Evolutionary conservation across 2,329 filamentous ascomycete species (phyloP).

Genomic region (Parasarocladium wereldwijsianum): DNA sequence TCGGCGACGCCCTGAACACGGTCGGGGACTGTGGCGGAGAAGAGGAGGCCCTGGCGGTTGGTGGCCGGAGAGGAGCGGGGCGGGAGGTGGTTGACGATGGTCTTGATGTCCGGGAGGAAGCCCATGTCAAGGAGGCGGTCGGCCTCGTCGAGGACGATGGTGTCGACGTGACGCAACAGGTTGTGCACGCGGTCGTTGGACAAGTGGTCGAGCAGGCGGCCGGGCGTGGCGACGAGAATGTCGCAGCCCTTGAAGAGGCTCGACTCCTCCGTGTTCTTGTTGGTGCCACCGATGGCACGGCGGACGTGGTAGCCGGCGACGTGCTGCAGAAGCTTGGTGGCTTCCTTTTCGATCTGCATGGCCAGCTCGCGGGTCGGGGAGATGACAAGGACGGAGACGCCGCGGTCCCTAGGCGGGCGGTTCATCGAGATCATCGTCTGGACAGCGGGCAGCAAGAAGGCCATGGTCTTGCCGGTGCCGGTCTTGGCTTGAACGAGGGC

Average conservation of each 20-base stretch:
- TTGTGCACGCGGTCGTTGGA: conserved; percentile 97
- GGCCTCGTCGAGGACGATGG: conserved; percentile 95
- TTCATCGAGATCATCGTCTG: conserved; percentile 79
- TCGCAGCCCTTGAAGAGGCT: conserved; percentile 88
- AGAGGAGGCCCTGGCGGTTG: conserved; percentile 96
- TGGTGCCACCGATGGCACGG: conserved; percentile 91
- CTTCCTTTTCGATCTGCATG: conserved; percentile 88
- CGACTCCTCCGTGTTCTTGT: conserved; percentile 71
- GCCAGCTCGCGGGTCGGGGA: conserved; percentile 91
- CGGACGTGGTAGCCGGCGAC: conserved; percentile 80
- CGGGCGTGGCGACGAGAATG: conserved; percentile 89
- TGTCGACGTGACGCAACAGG: conserved; percentile 94
- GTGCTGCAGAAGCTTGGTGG: conserved; percentile 82
- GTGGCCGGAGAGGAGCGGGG: conserved; percentile 73
- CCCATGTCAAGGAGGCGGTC: conserved; percentile 99
- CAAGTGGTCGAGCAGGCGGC: conserved; percentile 93
- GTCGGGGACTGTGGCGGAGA: conserved; percentile 76
- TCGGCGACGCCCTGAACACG: conserved; percentile 66
- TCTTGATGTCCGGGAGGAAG: conserved; percentile 99
- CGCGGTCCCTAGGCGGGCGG: conserved; percentile 77
- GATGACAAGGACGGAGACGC: conserved; percentile 81
- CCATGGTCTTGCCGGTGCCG: conserved; percentile 86
- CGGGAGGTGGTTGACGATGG: conserved; percentile 97
- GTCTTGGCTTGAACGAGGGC: conserved; percentile 92
- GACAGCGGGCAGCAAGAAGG: conserved; percentile 81